These are phyloP conservation scores for Silene conica DNA, from an alignment of 148 eudicot species.

Conservation along the genomic window DNA sequence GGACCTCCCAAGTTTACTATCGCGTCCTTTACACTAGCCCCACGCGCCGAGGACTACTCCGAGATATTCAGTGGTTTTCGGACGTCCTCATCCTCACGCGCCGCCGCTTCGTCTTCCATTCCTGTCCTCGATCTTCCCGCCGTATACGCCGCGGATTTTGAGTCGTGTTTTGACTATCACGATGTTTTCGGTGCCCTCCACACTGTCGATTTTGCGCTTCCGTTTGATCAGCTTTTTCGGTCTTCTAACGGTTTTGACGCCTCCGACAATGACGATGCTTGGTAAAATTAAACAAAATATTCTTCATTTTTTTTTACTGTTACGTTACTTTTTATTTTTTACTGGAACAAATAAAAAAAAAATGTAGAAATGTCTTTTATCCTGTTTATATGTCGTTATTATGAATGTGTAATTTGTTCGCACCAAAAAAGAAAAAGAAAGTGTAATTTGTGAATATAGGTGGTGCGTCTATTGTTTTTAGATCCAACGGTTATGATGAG, in stretches of 20 bases:
- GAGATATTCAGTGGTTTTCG: conserved; percentile 79
- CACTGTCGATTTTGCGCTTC: conserved; percentile 40
- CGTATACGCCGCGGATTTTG: conserved; percentile 20
- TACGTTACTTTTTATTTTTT: too few species aligned
- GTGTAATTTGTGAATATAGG: too few species aligned
- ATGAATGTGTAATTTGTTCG: too few species aligned
- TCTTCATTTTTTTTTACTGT: too few species aligned
- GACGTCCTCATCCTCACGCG: conserved; percentile 33
- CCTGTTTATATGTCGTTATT: too few species aligned
- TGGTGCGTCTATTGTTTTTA: too few species aligned
- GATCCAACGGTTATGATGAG: too few species aligned
- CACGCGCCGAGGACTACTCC: conserved; percentile 68
- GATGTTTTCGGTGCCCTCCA: conserved; percentile 63
- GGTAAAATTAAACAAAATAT: conserved; percentile 32
- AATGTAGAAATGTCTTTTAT: too few species aligned
- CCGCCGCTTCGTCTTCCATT: conserved; percentile 47
- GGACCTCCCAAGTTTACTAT: conserved; percentile 51
- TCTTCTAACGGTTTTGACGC: conserved; percentile 32
- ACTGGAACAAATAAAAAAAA: too few species aligned
- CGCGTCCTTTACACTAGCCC: conserved; percentile 44
- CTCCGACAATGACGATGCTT: conserved; percentile 30
- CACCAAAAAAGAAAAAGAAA: too few species aligned
- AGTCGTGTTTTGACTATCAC: conserved; percentile 48
- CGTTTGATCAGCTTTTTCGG: conserved; percentile 50
- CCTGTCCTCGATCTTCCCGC: conserved; percentile 85